Base-by-base conservation (phyloP, 2,329 filamentous ascomycete genomes). In the Alternaria postmessia region DNA sequence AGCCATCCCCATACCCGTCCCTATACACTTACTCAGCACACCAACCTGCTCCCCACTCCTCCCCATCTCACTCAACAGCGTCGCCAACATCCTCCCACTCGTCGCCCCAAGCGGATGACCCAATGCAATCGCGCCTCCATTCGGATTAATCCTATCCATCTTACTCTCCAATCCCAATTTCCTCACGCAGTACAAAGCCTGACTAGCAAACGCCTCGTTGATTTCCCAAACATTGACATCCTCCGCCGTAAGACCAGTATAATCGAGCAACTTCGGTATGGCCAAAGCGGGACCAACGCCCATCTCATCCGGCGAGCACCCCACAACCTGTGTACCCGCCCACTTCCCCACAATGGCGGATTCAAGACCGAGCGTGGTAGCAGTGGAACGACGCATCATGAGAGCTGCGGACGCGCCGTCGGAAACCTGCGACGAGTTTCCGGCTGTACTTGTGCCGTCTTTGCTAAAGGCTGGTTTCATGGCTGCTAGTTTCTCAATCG, bases 81-180 rank as follows among this genome's bases (percentile, higher is more conserved):
- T 94, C 48, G 88, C 88, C 70, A 93, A 80, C 85, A 96, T 90
- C 67, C 94, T 84, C 30, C 91, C 92, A 34, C 92, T 93, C 5
- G 94, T 97, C 32, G 93, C 94, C 47, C 94, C 94, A 1, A 97
- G 85, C 6, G 94, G 94, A 78, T 97, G 94, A 1, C 94, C 94
- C 24, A 97, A 81, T n/a, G 94, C 94, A 78, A 97, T 97, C 3
- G 94, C 94, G 32, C 94, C 94, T 62, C 94, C 94, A 71, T 96
- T 93, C 0, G 93, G 93, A 80, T 98, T 98, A 18, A 97, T 91
- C 79, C 86, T 89, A 7, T 87, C 87, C 80, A 87, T 90, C 7
- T 86, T 87, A 56, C 86, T 80, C 68, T 89, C 88, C 20, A 94
- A 81, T 0, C 89, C 90, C 11, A 95, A 75, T 71, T 88, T 85